Evolutionary conservation across 768 basidiomycete genomes (phyloP).

Genomic region (Tricholoma bakamatsutake): DNA sequence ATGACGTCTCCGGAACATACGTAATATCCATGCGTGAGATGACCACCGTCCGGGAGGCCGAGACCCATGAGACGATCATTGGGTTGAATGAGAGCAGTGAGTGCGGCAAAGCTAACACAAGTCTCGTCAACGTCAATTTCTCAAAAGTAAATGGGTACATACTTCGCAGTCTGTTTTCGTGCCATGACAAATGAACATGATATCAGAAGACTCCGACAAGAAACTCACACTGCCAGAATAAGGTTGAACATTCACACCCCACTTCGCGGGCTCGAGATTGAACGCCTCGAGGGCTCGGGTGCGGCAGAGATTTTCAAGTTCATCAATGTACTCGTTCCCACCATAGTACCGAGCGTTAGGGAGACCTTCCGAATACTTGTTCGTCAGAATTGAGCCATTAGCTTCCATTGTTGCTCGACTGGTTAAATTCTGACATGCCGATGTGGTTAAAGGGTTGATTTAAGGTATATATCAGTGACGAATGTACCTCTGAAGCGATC

Average conservation of each 20-base stretch:
- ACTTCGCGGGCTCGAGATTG: slow-evolving; percentile 85
- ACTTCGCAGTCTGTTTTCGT: slow-evolving; percentile 78
- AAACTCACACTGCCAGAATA: slow-evolving; percentile 84
- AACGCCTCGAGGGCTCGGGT: slow-evolving; percentile 95
- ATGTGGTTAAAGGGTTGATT: neutral
- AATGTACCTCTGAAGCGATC: slow-evolving; percentile 91
- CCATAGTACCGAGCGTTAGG: slow-evolving; percentile 97
- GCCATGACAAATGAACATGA: neutral
- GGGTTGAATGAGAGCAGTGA: slow-evolving; percentile 93
- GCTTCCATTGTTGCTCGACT: slow-evolving; percentile 95
- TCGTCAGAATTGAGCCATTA: slow-evolving; percentile 96
- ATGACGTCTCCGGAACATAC: slow-evolving; percentile 36
- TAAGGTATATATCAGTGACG: neutral
- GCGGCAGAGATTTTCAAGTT: slow-evolving; percentile 91
- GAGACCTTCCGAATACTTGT: slow-evolving; percentile 99
- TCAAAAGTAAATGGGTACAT: slow-evolving; percentile 20
- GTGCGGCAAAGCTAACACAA: slow-evolving; percentile 80
- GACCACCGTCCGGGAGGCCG: slow-evolving; percentile 95
- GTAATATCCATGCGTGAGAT: slow-evolving; percentile 97
- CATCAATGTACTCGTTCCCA: slow-evolving; percentile 97
- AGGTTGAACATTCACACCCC: slow-evolving; percentile 99
- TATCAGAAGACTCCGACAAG: slow-evolving; percentile 8
- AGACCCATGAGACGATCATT: slow-evolving; percentile 99
- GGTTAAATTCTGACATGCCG: slow-evolving; percentile 75
- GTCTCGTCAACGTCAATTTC: slow-evolving; percentile 12